Percentiles rank a stretch among this genome's conserved stretches.
phyloP scores from a whole-genome alignment of 1,284 basidiomycete genomes.

The Puccinia polysora region DNA sequence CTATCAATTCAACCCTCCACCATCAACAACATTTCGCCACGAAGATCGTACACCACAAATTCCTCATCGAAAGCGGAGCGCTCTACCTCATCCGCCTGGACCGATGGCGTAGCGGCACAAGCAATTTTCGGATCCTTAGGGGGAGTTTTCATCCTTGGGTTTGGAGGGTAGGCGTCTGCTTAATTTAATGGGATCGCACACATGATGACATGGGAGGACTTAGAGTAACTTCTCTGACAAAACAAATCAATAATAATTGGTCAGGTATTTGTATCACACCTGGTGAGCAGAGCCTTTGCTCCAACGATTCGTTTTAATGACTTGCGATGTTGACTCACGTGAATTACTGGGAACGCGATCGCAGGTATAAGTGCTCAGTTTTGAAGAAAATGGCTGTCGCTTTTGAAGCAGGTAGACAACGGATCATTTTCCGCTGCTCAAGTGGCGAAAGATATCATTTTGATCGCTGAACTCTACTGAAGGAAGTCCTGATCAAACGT shows the following conservation, averaged over 20 bases:
- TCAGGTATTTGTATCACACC: conserved; percentile 40
- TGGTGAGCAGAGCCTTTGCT: conserved; percentile 25
- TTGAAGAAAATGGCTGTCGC: conserved; percentile 43
- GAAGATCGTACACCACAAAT: neutral
- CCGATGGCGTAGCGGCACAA: conserved; percentile 35
- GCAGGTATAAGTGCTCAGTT: conserved; percentile 43
- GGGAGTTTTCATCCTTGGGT: conserved; percentile 35
- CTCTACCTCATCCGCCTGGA: conserved; percentile 23
- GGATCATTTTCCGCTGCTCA: neutral
- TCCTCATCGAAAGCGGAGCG: neutral
- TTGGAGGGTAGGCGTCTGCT: conserved; percentile 34
- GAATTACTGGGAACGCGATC: neutral
- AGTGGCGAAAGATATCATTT: neutral
- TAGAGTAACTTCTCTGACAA: neutral
- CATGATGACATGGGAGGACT: no score
- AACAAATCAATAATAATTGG: neutral
- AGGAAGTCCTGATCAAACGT: no score
- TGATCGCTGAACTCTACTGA: neutral
- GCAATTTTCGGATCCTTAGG: conserved; percentile 37
- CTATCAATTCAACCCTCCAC: no score
- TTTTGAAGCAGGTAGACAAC: conserved; percentile 31
- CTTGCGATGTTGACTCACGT: no score
- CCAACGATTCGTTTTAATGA: neutral
- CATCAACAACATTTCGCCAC: no score
- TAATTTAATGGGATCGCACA: no score